phyloP scores from a whole-genome alignment of 345 rosid genomes.

The Hypericum perforatum region DNA sequence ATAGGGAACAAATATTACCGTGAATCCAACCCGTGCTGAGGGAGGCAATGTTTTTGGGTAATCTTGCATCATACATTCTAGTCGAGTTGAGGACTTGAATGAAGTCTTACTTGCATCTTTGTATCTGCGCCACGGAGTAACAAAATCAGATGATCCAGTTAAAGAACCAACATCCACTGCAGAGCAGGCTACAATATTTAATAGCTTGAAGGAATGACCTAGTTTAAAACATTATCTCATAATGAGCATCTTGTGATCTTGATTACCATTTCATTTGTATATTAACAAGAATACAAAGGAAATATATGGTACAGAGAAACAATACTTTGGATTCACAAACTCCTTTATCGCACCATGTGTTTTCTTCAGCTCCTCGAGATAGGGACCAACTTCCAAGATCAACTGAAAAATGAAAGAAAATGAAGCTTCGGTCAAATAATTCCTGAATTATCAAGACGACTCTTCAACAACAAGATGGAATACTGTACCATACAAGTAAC shows the following conservation, averaged over 20 bases:
- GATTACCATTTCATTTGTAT: too few species aligned
- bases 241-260: too few species aligned
- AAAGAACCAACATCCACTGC: background rate
- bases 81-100: conserved; percentile 83
- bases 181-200: too few species aligned
- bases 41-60: conserved; percentile 92
- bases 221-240: too few species aligned
- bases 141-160: conserved; percentile 4
- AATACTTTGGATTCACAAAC: conserved; percentile 95
- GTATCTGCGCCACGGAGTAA: conserved; percentile 41
- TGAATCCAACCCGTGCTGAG: conserved; percentile 78
- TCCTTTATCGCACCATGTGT: conserved; percentile 94
- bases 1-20: conserved; percentile 34
- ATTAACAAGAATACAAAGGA: background rate
- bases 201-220: too few species aligned
- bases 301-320: conserved; percentile 14
- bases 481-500: too few species aligned
- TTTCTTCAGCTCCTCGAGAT: conserved; percentile 74
- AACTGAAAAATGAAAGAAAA: conserved; percentile 35
- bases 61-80: conserved; percentile 99
- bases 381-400: conserved; percentile 75
- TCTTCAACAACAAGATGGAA: too few species aligned
- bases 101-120: conserved; percentile 84
- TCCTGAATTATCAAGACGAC: too few species aligned
- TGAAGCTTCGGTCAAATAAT: background rate